Evolutionary conservation across 352 stramenopile species (phyloP).

Genomic region (Globisporangium cystogenes): DNA sequence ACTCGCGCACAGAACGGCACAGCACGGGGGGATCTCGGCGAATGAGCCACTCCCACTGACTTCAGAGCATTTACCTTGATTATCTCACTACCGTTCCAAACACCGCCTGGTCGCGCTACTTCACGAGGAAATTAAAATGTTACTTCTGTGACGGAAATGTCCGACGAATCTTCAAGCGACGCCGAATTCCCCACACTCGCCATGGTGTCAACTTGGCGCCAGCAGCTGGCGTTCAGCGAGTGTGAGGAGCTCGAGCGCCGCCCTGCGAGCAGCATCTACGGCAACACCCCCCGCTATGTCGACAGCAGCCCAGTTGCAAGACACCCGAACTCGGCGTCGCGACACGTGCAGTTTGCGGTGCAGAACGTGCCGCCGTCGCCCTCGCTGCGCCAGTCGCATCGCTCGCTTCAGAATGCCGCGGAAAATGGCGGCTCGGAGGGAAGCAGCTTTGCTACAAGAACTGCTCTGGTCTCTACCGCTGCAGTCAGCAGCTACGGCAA

Average conservation of each 20-base stretch:
- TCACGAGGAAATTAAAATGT: background rate
- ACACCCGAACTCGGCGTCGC: background rate
- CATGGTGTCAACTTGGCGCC: background rate
- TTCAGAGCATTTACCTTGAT: no score
- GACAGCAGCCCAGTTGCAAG: background rate
- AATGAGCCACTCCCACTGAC: background rate
- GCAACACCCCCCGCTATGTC: background rate
- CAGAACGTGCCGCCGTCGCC: slow-evolving; percentile 36
- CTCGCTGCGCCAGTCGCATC: slow-evolving; percentile 22
- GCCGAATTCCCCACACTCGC: no score
- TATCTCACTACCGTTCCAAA: no score
- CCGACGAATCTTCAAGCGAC: background rate
- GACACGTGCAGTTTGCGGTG: slow-evolving; percentile 42
- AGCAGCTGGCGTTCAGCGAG: slow-evolving; percentile 1
- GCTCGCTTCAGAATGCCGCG: no score
- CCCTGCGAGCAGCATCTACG: background rate
- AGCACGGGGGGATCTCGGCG: background rate
- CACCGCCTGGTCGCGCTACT: background rate
- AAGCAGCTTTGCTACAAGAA: background rate
- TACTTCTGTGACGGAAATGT: no score
- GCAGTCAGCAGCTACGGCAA: background rate
- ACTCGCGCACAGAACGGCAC: no score
- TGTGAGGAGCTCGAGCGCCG: no score
- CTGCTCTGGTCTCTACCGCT: background rate
- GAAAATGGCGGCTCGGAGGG: background rate